A percentile compares a stretch with the other conserved stretches of the same genome.
Conservation (phyloP, 2,329 filamentous ascomycete genomes). For the Colletotrichum gigasporum region DNA sequence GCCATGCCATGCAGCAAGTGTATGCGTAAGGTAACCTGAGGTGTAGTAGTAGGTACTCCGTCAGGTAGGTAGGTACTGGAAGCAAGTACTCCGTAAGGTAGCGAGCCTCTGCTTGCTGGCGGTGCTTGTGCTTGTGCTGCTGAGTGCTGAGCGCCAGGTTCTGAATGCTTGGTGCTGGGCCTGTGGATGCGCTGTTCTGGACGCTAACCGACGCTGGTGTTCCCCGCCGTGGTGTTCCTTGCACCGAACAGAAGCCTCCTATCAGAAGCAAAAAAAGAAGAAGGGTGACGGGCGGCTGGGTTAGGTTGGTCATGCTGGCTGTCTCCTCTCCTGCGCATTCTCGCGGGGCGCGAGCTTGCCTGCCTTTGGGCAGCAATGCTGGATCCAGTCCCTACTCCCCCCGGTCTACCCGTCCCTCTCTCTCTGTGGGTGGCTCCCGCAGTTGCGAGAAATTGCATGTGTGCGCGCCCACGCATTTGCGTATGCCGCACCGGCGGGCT, state of each 20-base stretch:
- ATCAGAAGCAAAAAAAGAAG: conserved; percentile 21
- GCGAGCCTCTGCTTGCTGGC: background rate
- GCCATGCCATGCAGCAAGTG: conserved; percentile 26
- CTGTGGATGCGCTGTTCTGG: no score
- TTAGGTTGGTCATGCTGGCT: background rate
- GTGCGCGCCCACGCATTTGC: conserved; percentile 18
- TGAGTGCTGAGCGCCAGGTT: background rate
- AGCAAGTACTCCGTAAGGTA: background rate
- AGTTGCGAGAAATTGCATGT: background rate
- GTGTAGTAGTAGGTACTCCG: no score
- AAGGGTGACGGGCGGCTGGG: conserved; percentile 10
- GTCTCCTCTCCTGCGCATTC: conserved; percentile 26
- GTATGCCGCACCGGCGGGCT: conserved; percentile 8
- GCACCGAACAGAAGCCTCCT: no score
- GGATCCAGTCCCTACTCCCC: conserved; percentile 25
- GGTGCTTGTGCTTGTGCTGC: background rate
- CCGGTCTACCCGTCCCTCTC: conserved; percentile 22
- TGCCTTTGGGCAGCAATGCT: conserved; percentile 35
- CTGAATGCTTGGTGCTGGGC: conserved; percentile 2
- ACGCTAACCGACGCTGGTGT: no score
- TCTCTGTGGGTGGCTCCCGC: conserved; percentile 7
- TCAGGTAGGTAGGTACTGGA: background rate
- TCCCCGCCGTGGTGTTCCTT: no score
- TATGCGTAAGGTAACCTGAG: no score
- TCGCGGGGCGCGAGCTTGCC: conserved; percentile 27